Conservation (phyloP, 2,329 filamentous ascomycete genomes). For the Colletotrichum trifolii region DNA sequence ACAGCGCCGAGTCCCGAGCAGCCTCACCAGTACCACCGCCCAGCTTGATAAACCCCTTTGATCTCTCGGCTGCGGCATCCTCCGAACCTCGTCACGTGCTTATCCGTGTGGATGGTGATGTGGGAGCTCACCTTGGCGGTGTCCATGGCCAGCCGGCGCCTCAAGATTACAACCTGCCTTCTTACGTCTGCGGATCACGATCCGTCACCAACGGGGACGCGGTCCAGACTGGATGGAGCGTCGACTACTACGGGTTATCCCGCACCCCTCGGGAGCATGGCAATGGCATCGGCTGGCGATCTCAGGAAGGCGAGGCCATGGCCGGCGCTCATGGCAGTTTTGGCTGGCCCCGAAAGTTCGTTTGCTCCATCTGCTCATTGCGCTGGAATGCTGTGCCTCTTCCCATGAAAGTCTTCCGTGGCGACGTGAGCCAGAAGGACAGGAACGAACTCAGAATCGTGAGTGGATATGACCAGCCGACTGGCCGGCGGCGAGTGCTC, state of each 20-base stretch:
- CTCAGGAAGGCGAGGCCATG: conserved; percentile 33
- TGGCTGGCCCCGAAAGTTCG: conserved; percentile 28
- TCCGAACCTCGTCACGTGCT: conserved; percentile 30
- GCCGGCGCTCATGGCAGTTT: conserved; percentile 18
- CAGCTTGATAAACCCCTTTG: conserved; percentile 29
- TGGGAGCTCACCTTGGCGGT: conserved; percentile 19
- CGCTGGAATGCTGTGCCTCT: conserved; percentile 35
- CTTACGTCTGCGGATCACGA: conserved; percentile 14
- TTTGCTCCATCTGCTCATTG: conserved; percentile 31
- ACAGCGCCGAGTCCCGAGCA: conserved; percentile 10
- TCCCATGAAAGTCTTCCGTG: conserved; percentile 29
- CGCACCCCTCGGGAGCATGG: conserved; percentile 19
- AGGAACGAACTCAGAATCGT: conserved; percentile 30
- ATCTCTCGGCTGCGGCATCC: conserved; percentile 22
- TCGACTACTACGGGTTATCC: conserved; percentile 33
- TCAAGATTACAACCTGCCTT: conserved; percentile 2
- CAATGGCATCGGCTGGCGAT: conserved; percentile 30
- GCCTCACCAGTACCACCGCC: conserved; percentile 1
- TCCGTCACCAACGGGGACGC: conserved; percentile 27
- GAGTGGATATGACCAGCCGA: neutral
- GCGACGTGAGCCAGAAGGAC: conserved; percentile 31
- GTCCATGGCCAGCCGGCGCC: conserved; percentile 11
- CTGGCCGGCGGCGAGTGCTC: conserved; percentile 3
- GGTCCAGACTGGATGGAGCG: conserved; percentile 30
- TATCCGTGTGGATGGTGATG: conserved; percentile 30